Evolutionary conservation across 140 eudicot species (phyloP).

Genomic region (Ambrosia hybrid): DNA sequence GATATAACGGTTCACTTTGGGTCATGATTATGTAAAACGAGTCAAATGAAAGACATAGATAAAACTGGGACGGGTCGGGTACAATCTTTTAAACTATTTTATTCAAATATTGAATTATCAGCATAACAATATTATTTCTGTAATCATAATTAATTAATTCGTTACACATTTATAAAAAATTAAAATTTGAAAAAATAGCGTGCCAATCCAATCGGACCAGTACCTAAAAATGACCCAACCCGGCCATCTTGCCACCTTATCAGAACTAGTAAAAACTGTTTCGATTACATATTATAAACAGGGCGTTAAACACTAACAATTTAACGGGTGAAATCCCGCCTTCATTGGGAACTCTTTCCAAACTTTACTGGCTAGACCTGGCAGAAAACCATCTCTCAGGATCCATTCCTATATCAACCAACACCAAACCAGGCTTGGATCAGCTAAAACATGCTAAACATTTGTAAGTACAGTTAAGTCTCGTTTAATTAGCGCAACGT

Average conservation of each 20-base stretch:
- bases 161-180: not conserved
- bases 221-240: too few species aligned
- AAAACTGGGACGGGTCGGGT: too few species aligned
- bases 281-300: constrained; percentile 17
- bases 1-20: not conserved
- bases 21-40: not conserved
- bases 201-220: too few species aligned
- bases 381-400: constrained; percentile 90
- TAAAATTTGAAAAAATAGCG: too few species aligned
- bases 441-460: constrained; percentile 81
- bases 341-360: constrained; percentile 78
- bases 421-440: constrained; percentile 63
- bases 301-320: constrained; percentile 94
- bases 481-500: not conserved
- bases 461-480: constrained; percentile 61
- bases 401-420: constrained; percentile 72
- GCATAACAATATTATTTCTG: too few species aligned
- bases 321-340: constrained; percentile 81
- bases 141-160: too few species aligned
- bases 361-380: constrained; percentile 92
- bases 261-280: too few species aligned
- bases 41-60: too few species aligned
- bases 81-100: not conserved
- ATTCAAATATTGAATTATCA: too few species aligned
- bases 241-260: too few species aligned